Evolutionary conservation across 768 basidiomycete species (phyloP).

Genomic region (Lactifluus volemus): DNA sequence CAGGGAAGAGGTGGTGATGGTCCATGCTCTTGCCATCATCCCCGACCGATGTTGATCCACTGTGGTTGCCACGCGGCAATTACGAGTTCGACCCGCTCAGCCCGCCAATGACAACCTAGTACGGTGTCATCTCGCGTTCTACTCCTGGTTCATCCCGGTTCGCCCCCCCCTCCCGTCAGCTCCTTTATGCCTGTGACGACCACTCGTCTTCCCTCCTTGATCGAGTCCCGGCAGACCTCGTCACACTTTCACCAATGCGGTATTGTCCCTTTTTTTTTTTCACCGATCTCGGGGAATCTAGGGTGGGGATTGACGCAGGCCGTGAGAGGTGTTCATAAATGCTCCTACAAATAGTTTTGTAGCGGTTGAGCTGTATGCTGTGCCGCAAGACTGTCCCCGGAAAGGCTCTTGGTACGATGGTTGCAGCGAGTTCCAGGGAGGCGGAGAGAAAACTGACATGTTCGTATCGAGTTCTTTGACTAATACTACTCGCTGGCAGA

Average conservation of each 20-base stretch:
- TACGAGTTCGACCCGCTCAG: not conserved
- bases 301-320: too few species aligned
- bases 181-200: not conserved
- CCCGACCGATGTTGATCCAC: not conserved
- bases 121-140: not conserved
- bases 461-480: not conserved
- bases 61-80: not conserved
- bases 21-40: too few species aligned
- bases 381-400: slow-evolving; percentile 49
- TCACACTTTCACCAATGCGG: not conserved
- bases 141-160: not conserved
- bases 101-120: not conserved
- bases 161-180: not conserved
- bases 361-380: slow-evolving; percentile 47
- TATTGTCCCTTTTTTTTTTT: too few species aligned
- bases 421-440: slow-evolving; percentile 29
- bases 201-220: too few species aligned
- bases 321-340: slow-evolving; percentile 25
- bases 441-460: slow-evolving; percentile 49
- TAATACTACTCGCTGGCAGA: slow-evolving; percentile 26
- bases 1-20: too few species aligned
- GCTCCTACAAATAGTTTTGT: slow-evolving; percentile 48
- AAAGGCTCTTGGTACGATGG: slow-evolving; percentile 42
- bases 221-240: too few species aligned
- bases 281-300: too few species aligned